A percentile compares a stretch with the other conserved stretches of the same genome.
Conservation (phyloP, 2,329 filamentous ascomycete genomes). For the Venturia nashicola region DNA sequence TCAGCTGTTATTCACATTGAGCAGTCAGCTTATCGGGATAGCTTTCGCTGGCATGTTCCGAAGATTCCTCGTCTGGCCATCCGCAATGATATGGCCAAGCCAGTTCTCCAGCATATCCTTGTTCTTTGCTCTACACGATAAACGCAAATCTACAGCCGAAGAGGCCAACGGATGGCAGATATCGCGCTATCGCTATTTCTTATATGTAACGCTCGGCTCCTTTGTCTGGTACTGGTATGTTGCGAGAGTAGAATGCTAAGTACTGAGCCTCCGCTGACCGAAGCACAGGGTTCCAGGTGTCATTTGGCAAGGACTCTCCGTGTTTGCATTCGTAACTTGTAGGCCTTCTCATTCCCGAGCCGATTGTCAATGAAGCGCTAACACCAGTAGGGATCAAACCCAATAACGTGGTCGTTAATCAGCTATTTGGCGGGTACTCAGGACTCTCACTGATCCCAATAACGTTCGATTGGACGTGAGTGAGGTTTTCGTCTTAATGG, state of each 20-base stretch:
- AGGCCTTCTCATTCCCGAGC: conserved; percentile 24
- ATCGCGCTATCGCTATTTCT: conserved; percentile 54
- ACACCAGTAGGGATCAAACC: conserved; percentile 44
- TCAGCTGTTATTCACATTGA: conserved; percentile 44
- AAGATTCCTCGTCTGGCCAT: conserved; percentile 29
- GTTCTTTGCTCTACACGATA: conserved; percentile 57
- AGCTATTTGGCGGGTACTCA: conserved; percentile 58
- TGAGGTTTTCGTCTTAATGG: not conserved
- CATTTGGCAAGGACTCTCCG: conserved; percentile 55
- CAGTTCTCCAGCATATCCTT: conserved; percentile 54
- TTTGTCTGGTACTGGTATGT: conserved; percentile 47
- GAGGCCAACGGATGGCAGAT: conserved; percentile 52
- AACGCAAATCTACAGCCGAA: conserved; percentile 39
- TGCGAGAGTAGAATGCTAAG: not conserved
- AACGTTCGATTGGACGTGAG: conserved; percentile 11
- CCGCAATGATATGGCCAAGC: conserved; percentile 64
- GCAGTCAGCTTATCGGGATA: conserved; percentile 47
- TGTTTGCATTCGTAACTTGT: conserved; percentile 62
- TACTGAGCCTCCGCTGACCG: conserved; percentile 36
- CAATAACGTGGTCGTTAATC: conserved; percentile 55
- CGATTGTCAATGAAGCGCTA: not conserved
- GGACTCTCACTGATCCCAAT: conserved; percentile 55
- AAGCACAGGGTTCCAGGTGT: conserved; percentile 55
- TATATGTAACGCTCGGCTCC: conserved; percentile 16
- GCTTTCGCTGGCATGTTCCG: conserved; percentile 18